Evolutionary conservation across 2,329 filamentous ascomycete genomes (phyloP).

Genomic region (Onygenales sp.): DNA sequence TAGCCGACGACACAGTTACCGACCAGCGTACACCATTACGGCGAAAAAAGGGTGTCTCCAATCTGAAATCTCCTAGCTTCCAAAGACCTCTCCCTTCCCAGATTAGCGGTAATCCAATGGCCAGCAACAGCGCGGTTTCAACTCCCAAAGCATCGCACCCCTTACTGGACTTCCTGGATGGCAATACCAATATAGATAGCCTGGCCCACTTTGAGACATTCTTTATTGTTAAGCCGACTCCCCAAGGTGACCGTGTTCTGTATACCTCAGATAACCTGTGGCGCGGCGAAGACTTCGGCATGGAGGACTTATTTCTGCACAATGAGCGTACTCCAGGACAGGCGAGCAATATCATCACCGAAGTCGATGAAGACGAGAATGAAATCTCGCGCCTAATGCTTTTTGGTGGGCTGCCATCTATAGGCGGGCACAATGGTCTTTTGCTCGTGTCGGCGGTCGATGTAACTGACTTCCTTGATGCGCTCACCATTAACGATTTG

Average conservation of each 20-base stretch:
- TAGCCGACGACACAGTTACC: no score
- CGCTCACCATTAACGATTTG: slow-evolving; percentile 15
- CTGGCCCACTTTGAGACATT: slow-evolving; percentile 20
- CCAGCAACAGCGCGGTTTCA: neutral
- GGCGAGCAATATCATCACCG: slow-evolving; percentile 16
- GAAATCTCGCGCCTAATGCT: slow-evolving; percentile 17
- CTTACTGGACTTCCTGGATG: neutral
- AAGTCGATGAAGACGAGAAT: slow-evolving; percentile 15
- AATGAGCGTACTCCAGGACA: slow-evolving; percentile 12
- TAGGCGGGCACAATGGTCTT: slow-evolving; percentile 13
- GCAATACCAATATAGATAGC: neutral
- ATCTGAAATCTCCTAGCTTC: no score
- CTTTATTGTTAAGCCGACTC: slow-evolving; percentile 16
- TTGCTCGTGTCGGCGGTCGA: slow-evolving; percentile 19
- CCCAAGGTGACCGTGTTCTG: slow-evolving; percentile 14
- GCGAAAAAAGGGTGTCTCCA: no score
- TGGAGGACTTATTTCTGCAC: slow-evolving; percentile 18
- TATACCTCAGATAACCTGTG: slow-evolving; percentile 16
- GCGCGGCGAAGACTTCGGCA: slow-evolving; percentile 12
- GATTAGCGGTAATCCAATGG: no score
- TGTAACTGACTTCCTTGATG: slow-evolving; percentile 19
- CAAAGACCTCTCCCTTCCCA: no score
- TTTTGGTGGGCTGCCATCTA: slow-evolving; percentile 15
- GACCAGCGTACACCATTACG: no score
- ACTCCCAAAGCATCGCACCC: neutral